Conservation (phyloP, 1,139 yeast species). For the Sugiyamaella pinicola region DNA sequence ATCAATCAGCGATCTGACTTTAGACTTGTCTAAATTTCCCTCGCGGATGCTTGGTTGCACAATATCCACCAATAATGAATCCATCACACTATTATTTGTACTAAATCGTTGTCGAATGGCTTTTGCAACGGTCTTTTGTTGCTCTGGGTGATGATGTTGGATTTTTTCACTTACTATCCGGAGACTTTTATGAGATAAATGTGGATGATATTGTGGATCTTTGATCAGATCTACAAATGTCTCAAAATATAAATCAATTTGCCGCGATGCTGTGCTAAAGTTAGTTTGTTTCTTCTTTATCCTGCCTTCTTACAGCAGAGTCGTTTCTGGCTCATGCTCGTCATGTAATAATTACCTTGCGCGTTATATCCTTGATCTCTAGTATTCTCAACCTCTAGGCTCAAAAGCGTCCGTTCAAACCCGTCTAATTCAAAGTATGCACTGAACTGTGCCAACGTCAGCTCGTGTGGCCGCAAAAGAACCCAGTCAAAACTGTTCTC, state of each 20-base stretch:
- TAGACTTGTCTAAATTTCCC: slow-evolving; percentile 10
- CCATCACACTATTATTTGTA: slow-evolving; percentile 14
- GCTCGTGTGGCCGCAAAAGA: slow-evolving; percentile 6
- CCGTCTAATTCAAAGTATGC: slow-evolving; percentile 17
- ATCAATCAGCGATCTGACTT: slow-evolving; percentile 7
- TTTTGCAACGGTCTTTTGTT: neutral
- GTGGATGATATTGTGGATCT: slow-evolving; percentile 6
- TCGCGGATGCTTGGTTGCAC: slow-evolving; percentile 15
- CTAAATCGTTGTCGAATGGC: slow-evolving; percentile 8
- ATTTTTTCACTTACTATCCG: slow-evolving; percentile 5
- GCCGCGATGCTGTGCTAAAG: slow-evolving; percentile 3
- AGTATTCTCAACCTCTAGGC: neutral
- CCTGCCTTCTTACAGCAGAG: neutral
- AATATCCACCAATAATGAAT: slow-evolving; percentile 14
- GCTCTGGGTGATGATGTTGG: neutral
- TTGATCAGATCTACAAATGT: slow-evolving; percentile 2
- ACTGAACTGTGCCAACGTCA: slow-evolving; percentile 12
- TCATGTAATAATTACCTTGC: slow-evolving; percentile 9
- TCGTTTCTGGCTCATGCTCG: neutral
- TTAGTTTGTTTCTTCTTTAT: neutral
- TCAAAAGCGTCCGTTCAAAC: slow-evolving; percentile 7
- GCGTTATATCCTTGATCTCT: neutral
- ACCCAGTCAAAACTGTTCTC: slow-evolving; percentile 4
- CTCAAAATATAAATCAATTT: slow-evolving; percentile 12
- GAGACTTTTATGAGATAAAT: slow-evolving; percentile 4